Percentiles rank a stretch among this genome's conserved stretches.
phyloP scores from a whole-genome alignment of 2,329 filamentous ascomycete genomes.

The Ceratocystis lukuohia region DNA sequence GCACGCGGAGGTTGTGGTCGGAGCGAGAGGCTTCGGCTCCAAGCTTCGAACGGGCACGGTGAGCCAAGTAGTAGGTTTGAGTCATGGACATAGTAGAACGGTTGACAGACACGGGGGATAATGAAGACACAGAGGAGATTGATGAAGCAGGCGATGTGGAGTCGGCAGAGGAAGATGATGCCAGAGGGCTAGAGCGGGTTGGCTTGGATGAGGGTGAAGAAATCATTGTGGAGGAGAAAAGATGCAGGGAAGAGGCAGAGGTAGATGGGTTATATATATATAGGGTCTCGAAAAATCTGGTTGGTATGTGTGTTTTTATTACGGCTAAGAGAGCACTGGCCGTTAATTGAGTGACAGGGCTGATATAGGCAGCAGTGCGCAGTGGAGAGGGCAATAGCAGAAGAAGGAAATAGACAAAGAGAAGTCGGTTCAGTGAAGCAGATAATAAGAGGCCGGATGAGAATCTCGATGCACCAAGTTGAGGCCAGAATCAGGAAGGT shows the following conservation, averaged over 20 bases:
- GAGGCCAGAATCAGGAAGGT: neutral
- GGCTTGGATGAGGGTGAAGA: neutral
- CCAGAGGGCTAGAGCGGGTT: constrained; percentile 10
- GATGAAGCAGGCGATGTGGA: constrained; percentile 25
- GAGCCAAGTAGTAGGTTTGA: constrained; percentile 95
- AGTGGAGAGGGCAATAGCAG: neutral
- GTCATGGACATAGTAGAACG: constrained; percentile 88
- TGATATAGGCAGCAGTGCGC: constrained; percentile 4
- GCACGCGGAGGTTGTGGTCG: constrained; percentile 86
- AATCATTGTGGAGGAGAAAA: constrained; percentile 14
- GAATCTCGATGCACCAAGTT: neutral
- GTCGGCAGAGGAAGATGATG: constrained; percentile 21
- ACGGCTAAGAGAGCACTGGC: constrained; percentile 1
- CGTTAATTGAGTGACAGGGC: constrained; percentile 5
- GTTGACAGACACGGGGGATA: constrained; percentile 32
- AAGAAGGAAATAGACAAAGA: neutral
- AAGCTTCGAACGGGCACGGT: constrained; percentile 93
- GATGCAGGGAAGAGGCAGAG: neutral
- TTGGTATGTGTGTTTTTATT: constrained; percentile 1
- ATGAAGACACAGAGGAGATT: constrained; percentile 29
- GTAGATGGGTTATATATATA: neutral
- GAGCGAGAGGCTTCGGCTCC: constrained; percentile 76
- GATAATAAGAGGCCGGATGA: neutral
- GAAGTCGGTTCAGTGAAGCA: neutral
- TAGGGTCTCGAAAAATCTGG: neutral